These are phyloP conservation scores for Podospora fimiseda DNA, from an alignment of 495 filamentous ascomycete genomes.

Conservation along the genomic window DNA sequence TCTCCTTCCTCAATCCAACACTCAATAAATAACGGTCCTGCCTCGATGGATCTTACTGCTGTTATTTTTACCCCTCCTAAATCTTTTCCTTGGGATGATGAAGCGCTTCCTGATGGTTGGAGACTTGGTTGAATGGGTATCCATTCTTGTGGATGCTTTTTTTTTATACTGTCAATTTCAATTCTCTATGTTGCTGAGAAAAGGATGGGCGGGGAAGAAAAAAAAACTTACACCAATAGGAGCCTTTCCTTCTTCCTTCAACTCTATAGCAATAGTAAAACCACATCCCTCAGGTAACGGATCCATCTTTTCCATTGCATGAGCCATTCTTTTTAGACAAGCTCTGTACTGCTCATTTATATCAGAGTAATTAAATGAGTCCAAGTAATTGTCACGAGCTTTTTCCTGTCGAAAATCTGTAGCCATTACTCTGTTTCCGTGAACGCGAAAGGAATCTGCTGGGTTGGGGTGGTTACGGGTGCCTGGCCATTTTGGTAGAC, in stretches of 20 bases:
- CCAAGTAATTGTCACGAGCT: constrained; percentile 10
- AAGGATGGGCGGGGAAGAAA: background rate
- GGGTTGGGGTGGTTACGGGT: background rate
- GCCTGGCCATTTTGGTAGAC: constrained; percentile 61
- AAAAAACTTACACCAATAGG: constrained; percentile 58
- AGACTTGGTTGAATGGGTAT: constrained; percentile 52
- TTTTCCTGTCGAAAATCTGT: constrained; percentile 35
- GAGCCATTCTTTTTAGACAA: constrained; percentile 45
- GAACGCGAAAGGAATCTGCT: constrained; percentile 29
- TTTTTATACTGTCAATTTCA: background rate
- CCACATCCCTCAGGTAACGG: constrained; percentile 69
- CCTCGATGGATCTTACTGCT: constrained; percentile 54
- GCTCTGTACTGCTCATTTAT: constrained; percentile 45
- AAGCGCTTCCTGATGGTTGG: constrained; percentile 30
- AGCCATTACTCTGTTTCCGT: constrained; percentile 30
- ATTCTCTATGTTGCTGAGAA: no score
- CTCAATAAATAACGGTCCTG: constrained; percentile 60
- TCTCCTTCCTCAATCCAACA: constrained; percentile 59
- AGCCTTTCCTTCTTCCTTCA: constrained; percentile 63
- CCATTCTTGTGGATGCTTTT: constrained; percentile 58
- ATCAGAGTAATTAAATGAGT: constrained; percentile 8
- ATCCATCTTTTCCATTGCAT: constrained; percentile 52
- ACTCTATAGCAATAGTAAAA: constrained; percentile 81
- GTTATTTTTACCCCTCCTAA: constrained; percentile 43
- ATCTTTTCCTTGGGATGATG: constrained; percentile 29